A percentile compares a stretch with the other conserved stretches of the same genome.
Conservation (phyloP, 192 early-diverging fungal genomes). For the Rhizophagus clarus region DNA sequence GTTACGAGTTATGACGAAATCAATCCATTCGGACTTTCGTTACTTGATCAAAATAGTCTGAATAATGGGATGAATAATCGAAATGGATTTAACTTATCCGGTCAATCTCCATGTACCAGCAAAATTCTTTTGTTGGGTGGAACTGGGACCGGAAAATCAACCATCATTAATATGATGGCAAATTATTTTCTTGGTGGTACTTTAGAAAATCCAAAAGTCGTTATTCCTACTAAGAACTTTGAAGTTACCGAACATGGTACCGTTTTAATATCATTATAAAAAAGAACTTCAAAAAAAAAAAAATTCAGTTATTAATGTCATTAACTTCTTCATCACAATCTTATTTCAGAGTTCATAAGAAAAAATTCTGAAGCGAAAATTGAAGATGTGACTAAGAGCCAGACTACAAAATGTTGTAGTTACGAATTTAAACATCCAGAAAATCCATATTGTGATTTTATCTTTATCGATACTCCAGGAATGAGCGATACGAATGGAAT, state of each 20-base stretch:
- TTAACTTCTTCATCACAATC: not conserved
- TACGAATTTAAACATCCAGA: conserved; percentile 8
- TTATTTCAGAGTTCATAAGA: not conserved
- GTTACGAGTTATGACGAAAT: no score
- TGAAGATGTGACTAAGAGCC: conserved; percentile 2
- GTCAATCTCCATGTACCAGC: not conserved
- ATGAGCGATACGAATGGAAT: conserved; percentile 16
- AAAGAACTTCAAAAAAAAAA: no score
- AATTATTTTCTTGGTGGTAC: conserved; percentile 22
- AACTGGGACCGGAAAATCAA: conserved; percentile 11
- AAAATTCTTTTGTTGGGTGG: conserved; percentile 27
- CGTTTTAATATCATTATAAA: not conserved
- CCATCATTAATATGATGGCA: conserved; percentile 17
- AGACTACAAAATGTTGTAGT: not conserved
- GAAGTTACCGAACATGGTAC: conserved; percentile 21
- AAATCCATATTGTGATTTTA: not conserved
- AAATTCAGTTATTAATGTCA: not conserved
- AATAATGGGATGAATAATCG: not conserved
- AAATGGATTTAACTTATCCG: not conserved
- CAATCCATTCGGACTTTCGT: no score
- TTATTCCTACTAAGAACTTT: not conserved
- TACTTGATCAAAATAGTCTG: no score
- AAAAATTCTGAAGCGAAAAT: not conserved
- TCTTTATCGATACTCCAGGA: conserved; percentile 16
- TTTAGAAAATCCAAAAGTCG: conserved; percentile 9